Conservation (phyloP, 1,284 basidiomycete genomes). For the Puccinia horiana region DNA sequence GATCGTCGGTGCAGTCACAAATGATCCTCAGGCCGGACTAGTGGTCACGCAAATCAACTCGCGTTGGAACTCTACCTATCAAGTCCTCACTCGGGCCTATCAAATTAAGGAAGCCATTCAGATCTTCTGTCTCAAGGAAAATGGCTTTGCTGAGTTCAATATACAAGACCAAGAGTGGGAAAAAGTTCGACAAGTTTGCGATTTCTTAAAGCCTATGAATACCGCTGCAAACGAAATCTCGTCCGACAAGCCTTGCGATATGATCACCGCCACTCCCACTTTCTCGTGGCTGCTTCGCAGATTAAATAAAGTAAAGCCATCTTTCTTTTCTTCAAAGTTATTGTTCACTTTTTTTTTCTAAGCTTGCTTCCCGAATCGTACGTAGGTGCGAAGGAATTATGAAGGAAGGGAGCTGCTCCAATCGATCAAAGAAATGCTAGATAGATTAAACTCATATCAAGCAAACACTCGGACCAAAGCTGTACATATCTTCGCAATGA, state of each 20-base stretch:
- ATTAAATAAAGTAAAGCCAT: constrained; percentile 4
- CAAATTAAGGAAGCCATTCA: constrained; percentile 26
- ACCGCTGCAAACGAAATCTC: constrained; percentile 20
- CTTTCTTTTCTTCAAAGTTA: background rate
- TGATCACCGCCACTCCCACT: constrained; percentile 32
- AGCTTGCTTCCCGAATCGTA: background rate
- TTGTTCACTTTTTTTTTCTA: background rate
- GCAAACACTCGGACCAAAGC: background rate
- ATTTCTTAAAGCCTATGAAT: constrained; percentile 20
- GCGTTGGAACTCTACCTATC: constrained; percentile 14
- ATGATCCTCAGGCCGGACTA: background rate
- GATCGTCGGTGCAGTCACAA: constrained; percentile 8
- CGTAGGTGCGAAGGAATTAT: constrained; percentile 28
- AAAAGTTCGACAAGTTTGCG: background rate
- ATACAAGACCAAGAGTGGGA: constrained; percentile 22
- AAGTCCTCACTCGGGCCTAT: constrained; percentile 4
- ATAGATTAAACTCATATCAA: background rate
- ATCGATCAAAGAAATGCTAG: background rate
- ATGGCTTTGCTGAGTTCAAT: background rate
- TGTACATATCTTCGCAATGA: constrained; percentile 11
- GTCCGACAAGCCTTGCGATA: constrained; percentile 22
- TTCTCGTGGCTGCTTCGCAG: constrained; percentile 17
- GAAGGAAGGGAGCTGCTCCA: background rate
- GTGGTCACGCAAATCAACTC: background rate
- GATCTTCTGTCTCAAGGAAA: constrained; percentile 23